Percentiles rank a stretch among this genome's conserved stretches.
Evolutionary conservation across 2,329 filamentous ascomycete species (phyloP).

Genomic region (Calonectria pseudoturangicola): DNA sequence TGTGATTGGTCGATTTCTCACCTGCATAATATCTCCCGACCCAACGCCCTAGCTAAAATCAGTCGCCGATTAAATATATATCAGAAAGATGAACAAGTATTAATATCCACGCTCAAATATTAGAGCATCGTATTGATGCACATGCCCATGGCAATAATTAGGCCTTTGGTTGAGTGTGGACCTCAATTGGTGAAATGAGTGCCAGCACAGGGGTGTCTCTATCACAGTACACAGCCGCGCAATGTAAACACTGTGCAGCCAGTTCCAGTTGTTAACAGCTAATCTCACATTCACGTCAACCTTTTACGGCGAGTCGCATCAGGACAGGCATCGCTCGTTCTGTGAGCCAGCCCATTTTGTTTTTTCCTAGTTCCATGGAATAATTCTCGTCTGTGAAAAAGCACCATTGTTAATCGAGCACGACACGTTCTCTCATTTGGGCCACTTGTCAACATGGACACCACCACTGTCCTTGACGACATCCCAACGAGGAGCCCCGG

Average conservation of each 20-base stretch:
- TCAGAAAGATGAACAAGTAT: not conserved
- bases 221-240: constrained; percentile 44
- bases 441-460: constrained; percentile 55
- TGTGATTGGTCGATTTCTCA: constrained; percentile 49
- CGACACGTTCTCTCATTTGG: constrained; percentile 32
- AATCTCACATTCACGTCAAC: constrained; percentile 40
- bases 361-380: not conserved
- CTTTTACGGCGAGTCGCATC: not conserved
- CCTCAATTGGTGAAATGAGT: constrained; percentile 21
- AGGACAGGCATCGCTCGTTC: not conserved
- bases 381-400: not conserved
- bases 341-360: not conserved
- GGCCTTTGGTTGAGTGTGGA: not conserved
- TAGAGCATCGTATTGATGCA: no score
- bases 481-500: not conserved
- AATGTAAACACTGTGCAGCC: constrained; percentile 34
- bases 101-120: not conserved
- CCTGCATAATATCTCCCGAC: constrained; percentile 14
- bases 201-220: constrained; percentile 15
- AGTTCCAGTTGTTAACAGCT: constrained; percentile 37
- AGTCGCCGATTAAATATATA: constrained; percentile 1
- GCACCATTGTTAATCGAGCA: constrained; percentile 3
- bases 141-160: not conserved
- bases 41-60: constrained; percentile 2
- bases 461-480: constrained; percentile 5